A percentile compares a stretch with the other conserved stretches of the same genome.
These are phyloP conservation scores for Fusarium caatingaense DNA, from an alignment of 2,329 filamentous ascomycete species.

Conservation along the genomic window DNA sequence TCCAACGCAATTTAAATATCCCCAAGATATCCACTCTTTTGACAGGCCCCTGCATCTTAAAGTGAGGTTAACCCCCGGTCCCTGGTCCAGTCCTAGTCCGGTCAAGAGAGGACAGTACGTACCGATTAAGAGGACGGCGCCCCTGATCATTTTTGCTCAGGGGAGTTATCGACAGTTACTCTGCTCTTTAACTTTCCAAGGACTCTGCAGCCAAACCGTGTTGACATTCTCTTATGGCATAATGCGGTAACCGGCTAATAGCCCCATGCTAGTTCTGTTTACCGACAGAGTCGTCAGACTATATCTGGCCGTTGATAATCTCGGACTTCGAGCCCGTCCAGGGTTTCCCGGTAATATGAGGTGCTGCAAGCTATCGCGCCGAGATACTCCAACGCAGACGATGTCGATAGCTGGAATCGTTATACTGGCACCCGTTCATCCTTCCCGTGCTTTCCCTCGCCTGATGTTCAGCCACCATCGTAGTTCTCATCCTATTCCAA, in stretches of 20 bases:
- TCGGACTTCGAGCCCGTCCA: slow-evolving; percentile 3
- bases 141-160: slow-evolving; percentile 33
- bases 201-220: slow-evolving; percentile 8
- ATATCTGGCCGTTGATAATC: slow-evolving; percentile 7
- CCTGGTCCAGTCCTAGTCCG: slow-evolving; percentile 30
- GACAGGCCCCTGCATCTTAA: slow-evolving; percentile 31
- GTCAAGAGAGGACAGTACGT: slow-evolving; percentile 7
- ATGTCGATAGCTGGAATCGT: slow-evolving; percentile 19
- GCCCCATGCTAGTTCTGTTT: slow-evolving; percentile 7
- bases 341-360: slow-evolving; percentile 12
- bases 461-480: slow-evolving; percentile 5
- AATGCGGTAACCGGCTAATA: slow-evolving; percentile 11
- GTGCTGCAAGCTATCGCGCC: slow-evolving; percentile 11
- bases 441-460: neutral
- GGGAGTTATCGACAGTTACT: slow-evolving; percentile 12
- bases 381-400: slow-evolving; percentile 27
- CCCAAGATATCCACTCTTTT: slow-evolving; percentile 39
- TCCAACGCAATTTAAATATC: slow-evolving; percentile 44
- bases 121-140: slow-evolving; percentile 3
- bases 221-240: neutral
- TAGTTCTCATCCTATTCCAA: slow-evolving; percentile 13
- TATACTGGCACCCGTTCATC: slow-evolving; percentile 18
- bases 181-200: slow-evolving; percentile 3
- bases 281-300: neutral
- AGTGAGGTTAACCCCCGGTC: slow-evolving; percentile 25